Base-by-base conservation (phyloP, 768 basidiomycete genomes). In the Boletus patriciae region DNA sequence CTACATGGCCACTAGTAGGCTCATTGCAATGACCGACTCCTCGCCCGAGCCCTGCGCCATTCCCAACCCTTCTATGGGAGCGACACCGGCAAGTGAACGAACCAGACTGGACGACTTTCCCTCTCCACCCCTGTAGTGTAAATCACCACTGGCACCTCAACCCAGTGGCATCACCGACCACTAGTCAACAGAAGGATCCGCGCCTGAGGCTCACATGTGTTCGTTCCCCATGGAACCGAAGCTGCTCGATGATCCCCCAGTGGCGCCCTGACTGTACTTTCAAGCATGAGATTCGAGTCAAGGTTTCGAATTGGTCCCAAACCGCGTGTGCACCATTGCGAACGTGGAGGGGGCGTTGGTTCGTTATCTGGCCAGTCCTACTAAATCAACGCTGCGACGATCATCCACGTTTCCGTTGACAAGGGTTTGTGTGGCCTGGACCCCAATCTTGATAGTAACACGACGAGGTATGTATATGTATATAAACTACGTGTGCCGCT, bases 361-460 rank as follows among this genome's bases (percentile, higher is more conserved):
- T 45, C 2, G 16, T 46, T 19, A 6, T 19, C 10, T 23, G 10
- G 21, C 18, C 38, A 10, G 25, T 37, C 21, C 15, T 31, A 7
- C 29, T 31, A 18, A 19, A 52, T 33, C 21, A 18, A 23, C 42
- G 31, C 12, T 13, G 41, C 21, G 41, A 45, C 12, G 50, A 76
- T 70, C 81, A 41, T 79, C 75, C 15, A 82, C 62, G 44, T 51
- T 23, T 45, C 29, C 29, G 84, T 74, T 54, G 84, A 81, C 5
- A 85, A 67, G 0, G 4, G 12, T 29, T 29, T 29, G 19, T 25
- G 29, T 2, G 2, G 4, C 25, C 25, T 25, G 25, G 15, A 34
- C 19, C 12, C 40, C 19, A 2, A 16, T 18, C 15, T 12, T 33
- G 29, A 15, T 23, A n/a, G n/a, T n/a, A 23, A 38, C 15, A 18